These are phyloP conservation scores for Saccharum hybrid DNA, from an alignment of 202 grass and related monocot genomes.

Conservation along the genomic window DNA sequence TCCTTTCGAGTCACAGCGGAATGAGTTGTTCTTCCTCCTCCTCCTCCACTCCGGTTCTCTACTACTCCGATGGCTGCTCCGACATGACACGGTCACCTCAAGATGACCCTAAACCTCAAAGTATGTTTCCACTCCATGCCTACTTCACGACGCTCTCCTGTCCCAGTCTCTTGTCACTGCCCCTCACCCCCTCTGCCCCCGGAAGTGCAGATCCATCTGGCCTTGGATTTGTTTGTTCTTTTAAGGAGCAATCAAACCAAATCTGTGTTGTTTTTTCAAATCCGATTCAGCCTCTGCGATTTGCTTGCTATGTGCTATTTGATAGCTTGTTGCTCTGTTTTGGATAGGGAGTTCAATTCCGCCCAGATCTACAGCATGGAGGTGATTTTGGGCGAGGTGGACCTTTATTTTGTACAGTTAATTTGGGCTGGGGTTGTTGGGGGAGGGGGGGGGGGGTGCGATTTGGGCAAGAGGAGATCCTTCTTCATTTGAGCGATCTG, in stretches of 20 bases:
- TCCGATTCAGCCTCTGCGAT: not conserved
- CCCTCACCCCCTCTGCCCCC: not conserved
- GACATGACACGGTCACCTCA: not conserved
- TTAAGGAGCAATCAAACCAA: not conserved
- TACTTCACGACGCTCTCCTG: not conserved
- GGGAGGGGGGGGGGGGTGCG: too few species aligned
- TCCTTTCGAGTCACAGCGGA: not conserved
- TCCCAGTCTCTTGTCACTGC: not conserved
- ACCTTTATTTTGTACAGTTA: not conserved
- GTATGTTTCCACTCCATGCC: not conserved
- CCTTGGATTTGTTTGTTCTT: not conserved
- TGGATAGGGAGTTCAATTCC: not conserved
- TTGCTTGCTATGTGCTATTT: not conserved
- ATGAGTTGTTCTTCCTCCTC: not conserved
- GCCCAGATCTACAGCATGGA: not conserved
- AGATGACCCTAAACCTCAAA: not conserved
- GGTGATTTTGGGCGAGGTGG: not conserved
- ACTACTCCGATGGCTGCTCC: not conserved
- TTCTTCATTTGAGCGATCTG: not conserved
- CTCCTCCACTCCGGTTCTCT: not conserved
- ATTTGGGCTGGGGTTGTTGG: not conserved
- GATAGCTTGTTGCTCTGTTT: conserved; percentile 8
- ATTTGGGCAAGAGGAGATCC: conserved; percentile 11
- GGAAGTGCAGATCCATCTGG: not conserved
- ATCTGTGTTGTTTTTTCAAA: not conserved